Evolutionary conservation across 2,329 filamentous ascomycete species (phyloP).

Genomic region (Sporothrix variecibatus): DNA sequence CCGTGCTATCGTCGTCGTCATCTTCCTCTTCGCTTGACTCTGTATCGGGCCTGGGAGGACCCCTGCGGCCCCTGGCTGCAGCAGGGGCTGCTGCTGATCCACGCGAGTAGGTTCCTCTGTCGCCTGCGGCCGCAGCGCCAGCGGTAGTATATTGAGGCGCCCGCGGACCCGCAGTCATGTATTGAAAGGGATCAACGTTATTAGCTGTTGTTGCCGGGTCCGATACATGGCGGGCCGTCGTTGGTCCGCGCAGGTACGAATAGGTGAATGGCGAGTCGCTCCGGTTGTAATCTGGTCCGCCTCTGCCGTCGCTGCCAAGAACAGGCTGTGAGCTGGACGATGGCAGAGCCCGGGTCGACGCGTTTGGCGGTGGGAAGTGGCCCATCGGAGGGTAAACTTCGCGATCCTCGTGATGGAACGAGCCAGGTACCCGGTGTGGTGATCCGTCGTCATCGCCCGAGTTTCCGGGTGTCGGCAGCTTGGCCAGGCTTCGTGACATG

Average conservation of each 20-base stretch:
- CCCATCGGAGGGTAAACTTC: conserved; percentile 51
- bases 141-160: conserved; percentile 38
- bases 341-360: conserved; percentile 26
- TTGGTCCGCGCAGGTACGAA: conserved; percentile 44
- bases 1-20: conserved; percentile 37
- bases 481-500: conserved; percentile 39
- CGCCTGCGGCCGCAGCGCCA: conserved; percentile 39
- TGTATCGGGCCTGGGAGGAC: conserved; percentile 39
- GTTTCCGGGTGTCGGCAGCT: conserved; percentile 31
- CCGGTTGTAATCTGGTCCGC: conserved; percentile 39
- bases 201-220: conserved; percentile 42
- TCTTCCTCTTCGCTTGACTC: conserved; percentile 30
- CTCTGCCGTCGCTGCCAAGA: conserved; percentile 37
- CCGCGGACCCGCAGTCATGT: conserved; percentile 51
- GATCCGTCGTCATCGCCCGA: conserved; percentile 36
- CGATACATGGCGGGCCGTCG: conserved; percentile 47
- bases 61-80: conserved; percentile 39
- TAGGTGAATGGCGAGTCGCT: conserved; percentile 50
- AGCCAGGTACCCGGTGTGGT: conserved; percentile 42
- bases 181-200: conserved; percentile 53
- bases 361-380: conserved; percentile 51
- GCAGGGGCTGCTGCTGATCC: conserved; percentile 34
- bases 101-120: conserved; percentile 24
- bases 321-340: conserved; percentile 38
- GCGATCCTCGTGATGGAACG: conserved; percentile 41